These are phyloP conservation scores for Vitis riparia DNA, from an alignment of 164 flowering plant species.

Conservation along the genomic window DNA sequence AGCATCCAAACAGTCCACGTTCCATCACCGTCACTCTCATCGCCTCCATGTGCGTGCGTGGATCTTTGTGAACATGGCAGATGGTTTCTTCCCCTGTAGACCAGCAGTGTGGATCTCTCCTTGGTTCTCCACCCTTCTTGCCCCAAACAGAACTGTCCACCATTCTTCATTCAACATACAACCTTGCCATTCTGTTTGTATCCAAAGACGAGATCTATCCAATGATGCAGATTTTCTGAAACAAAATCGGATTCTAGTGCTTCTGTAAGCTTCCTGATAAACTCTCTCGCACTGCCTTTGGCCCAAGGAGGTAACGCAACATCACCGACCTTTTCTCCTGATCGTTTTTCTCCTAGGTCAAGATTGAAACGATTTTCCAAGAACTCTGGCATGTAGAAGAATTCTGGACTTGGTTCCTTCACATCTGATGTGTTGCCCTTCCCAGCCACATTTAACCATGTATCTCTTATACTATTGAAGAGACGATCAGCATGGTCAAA, in stretches of 20 bases:
- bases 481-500: constrained; percentile 99
- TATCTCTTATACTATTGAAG: constrained; percentile 86
- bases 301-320: constrained; percentile 98
- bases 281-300: constrained; percentile 91
- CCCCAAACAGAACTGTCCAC: no score
- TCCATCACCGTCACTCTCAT: not conserved
- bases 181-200: constrained; percentile 98
- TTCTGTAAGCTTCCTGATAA: constrained; percentile 93
- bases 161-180: no score
- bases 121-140: no score
- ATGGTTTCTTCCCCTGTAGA: no score
- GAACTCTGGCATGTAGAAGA: constrained; percentile 97
- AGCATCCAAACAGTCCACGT: not conserved
- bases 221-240: constrained; percentile 94
- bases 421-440: constrained; percentile 99
- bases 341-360: constrained; percentile 95
- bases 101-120: no score
- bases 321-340: constrained; percentile 98
- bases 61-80: no score
- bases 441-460: constrained; percentile 98
- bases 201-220: constrained; percentile 99
- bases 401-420: constrained; percentile 96
- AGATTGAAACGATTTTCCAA: constrained; percentile 82
- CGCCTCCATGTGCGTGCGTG: not conserved
- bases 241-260: constrained; percentile 95